These are phyloP conservation scores for Musa itinerans DNA, from an alignment of 176 grass and related monocot species.

Conservation along the genomic window DNA sequence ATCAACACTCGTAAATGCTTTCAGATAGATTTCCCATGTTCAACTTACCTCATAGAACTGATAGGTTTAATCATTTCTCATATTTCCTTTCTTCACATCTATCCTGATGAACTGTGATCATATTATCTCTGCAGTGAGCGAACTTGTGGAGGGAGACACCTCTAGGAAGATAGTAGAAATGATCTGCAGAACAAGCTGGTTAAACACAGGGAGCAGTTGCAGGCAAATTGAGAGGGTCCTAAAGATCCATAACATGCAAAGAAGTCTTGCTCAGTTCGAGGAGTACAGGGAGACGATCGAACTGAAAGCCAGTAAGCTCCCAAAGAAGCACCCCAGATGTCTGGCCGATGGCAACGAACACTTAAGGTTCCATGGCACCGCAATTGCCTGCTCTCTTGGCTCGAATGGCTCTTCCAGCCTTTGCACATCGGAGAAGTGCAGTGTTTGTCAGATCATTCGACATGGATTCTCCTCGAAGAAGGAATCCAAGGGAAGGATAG, in stretches of 20 bases:
- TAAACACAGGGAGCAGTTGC: constrained; percentile 25
- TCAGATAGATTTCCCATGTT: too few relatives aligned
- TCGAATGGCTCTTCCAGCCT: constrained; percentile 30
- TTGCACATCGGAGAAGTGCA: constrained; percentile 40
- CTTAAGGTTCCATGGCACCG: constrained; percentile 56
- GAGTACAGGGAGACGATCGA: constrained; percentile 59
- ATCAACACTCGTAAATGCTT: neutral
- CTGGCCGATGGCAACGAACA: constrained; percentile 82
- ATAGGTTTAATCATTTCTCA: neutral
- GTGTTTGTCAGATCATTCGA: constrained; percentile 46
- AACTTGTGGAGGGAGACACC: constrained; percentile 52
- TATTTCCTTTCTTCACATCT: neutral
- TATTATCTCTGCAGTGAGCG: constrained; percentile 30
- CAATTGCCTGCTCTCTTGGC: constrained; percentile 47
- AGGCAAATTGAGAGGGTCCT: constrained; percentile 40
- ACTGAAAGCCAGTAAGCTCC: constrained; percentile 30
- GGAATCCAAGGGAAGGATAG: constrained; percentile 27
- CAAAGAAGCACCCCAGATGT: constrained; percentile 69
- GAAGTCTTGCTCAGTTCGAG: constrained; percentile 39
- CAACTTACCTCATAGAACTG: neutral
- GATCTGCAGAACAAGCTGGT: constrained; percentile 52
- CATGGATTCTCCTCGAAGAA: constrained; percentile 45
- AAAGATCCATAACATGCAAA: constrained; percentile 59
- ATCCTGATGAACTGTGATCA: too few relatives aligned
- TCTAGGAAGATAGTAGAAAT: constrained; percentile 67